A percentile compares a stretch with the other conserved stretches of the same genome.
Evolutionary conservation across 306 rosid species (phyloP).

Genomic region (Cucumis sativus): Cucumber_9930_V3 NC_026657.2:4902501-4903000

Average conservation of each 20-base stretch:
- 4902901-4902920: conserved; percentile 12
- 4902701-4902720: conserved; percentile 29
- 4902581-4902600: conserved; percentile 66
- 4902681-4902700: conserved; percentile 22
- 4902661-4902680: conserved; percentile 24
- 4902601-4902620: conserved; percentile 58
- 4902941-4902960: neutral
- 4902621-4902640: conserved; percentile 21
- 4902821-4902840: conserved; percentile 66
- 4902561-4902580: conserved; percentile 82
- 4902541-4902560: conserved; percentile 81
- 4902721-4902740: conserved; percentile 60
- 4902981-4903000: neutral
- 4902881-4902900: conserved; percentile 13
- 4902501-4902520: neutral
- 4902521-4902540: conserved; percentile 61
- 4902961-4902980: too few species aligned
- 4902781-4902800: conserved; percentile 67
- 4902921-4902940: neutral
- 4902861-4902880: conserved; percentile 16
- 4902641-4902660: conserved; percentile 73
- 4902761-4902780: conserved; percentile 86
- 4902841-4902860: conserved; percentile 68
- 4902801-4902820: conserved; percentile 75
- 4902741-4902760: conserved; percentile 96